Evolutionary conservation across 1,139 yeast genomes (phyloP), one percentile per base, ranked within the genome.

Genomic region (Suhomyces coccinellae): DNA sequence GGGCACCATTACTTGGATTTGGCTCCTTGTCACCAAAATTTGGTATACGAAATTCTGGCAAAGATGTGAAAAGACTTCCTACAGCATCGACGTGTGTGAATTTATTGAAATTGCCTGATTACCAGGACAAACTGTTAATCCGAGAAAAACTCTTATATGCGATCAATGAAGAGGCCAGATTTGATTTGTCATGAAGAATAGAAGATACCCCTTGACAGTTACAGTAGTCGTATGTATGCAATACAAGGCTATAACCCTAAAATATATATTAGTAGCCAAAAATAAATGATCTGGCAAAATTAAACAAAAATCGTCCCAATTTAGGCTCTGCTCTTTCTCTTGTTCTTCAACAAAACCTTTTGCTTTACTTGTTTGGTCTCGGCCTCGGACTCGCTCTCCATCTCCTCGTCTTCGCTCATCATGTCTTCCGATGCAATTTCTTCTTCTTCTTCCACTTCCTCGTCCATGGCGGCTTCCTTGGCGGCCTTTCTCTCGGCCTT

Each of bases 1-100:
- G 93, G 51, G 96, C 97, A 0, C 99, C 99, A 1, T 69, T 93
- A 31, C 72, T 88, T 26, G 99, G 99, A 1, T 93, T 93, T 62
- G 73, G 76, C 3, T 80, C 83, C 7, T 71, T 95, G 42, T 68
- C 67, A 31, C 99, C 99, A 0, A 73, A 73, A 46, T 90, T 93
- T 67, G 96, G 96, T 1, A 86, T 93, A 38, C 66, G 89, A 40
- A 82, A 83, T 55, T 78, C 85, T 1, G 96, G 96, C 0, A 71
- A 73, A 27, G 74, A 75, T 7, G 40, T 42, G 4, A 55, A 54
- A 4, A 69, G 96, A 35, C 70, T 93, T 36, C 99, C 99, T 0
- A 89, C 97, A 0, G 87, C 98, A 0, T 82, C 96, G 0, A 93
- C 99, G 0, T 93, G 99, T 71, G 89, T 90, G 24, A 95, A 93